phyloP scores from a whole-genome alignment of 768 basidiomycete species.

The Infundibulicybe gibba region DNA sequence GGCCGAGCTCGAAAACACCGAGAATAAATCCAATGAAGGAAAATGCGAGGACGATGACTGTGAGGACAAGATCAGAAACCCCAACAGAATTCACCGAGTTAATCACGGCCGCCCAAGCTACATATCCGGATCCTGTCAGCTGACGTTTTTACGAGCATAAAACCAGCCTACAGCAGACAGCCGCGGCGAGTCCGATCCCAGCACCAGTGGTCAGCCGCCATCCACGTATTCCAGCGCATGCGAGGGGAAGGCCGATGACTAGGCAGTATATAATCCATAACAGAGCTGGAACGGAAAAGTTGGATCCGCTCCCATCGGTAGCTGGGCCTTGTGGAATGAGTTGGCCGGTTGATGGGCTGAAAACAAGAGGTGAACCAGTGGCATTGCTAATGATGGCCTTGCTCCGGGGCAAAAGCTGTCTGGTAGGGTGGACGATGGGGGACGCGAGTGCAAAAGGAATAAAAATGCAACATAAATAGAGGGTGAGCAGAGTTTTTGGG shows the following conservation, averaged over 20 bases:
- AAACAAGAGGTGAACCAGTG: slow-evolving; percentile 38
- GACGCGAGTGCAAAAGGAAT: no score
- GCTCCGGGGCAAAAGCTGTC: slow-evolving; percentile 7
- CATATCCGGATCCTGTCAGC: slow-evolving; percentile 1
- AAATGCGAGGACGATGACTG: slow-evolving; percentile 42
- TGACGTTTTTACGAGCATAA: neutral
- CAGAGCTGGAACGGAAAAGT: slow-evolving; percentile 43
- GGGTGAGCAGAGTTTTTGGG: no score
- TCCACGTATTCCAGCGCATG: slow-evolving; percentile 53
- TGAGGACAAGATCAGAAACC: slow-evolving; percentile 49
- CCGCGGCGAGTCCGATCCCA: slow-evolving; percentile 47
- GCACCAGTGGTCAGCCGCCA: slow-evolving; percentile 54
- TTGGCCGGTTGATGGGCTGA: slow-evolving; percentile 39
- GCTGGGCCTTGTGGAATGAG: slow-evolving; percentile 50
- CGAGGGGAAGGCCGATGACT: slow-evolving; percentile 48
- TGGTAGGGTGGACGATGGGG: neutral
- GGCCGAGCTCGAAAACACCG: slow-evolving; percentile 51
- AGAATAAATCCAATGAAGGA: slow-evolving; percentile 49
- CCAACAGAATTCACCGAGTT: slow-evolving; percentile 49
- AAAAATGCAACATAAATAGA: no score
- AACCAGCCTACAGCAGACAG: slow-evolving; percentile 37
- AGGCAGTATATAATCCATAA: slow-evolving; percentile 58
- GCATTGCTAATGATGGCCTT: slow-evolving; percentile 20
- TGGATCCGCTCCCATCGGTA: slow-evolving; percentile 53
- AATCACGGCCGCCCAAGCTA: slow-evolving; percentile 63